Base-by-base conservation (phyloP, 257 asterid species). In the Rubia yunnanensis region DNA sequence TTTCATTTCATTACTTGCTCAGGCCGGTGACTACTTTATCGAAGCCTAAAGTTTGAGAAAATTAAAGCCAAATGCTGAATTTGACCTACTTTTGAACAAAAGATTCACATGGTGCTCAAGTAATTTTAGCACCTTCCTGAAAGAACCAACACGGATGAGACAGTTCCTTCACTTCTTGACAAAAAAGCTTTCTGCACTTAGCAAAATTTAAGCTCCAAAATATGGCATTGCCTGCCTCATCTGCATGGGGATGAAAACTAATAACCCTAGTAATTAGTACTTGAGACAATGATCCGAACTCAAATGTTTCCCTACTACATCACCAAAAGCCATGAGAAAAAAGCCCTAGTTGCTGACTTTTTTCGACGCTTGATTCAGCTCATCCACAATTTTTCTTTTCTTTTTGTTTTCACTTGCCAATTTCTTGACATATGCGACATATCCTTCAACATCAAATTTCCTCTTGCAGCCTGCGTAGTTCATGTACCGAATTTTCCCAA, bases 381-480 rank as follows among this genome's bases (percentile, higher is more conserved):
- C 22, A 11, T 60, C 66, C 76, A 79, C 87, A n/a, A 81, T 91
- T 77, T 89, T 92, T 71, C 99, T 79, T 80, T 92, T 92, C 88
- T 86, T 87, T n/a, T n/a, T n/a, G 72, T 72, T 74, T 66, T 86
- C 94, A 17, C 94, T 83, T 2, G 80, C 91, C 23, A 88, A 23
- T 76, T 72, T 85, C 84, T 88, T 90, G 10, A 88, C 75, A 49
- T 88, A 82, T 4, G 95, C 76, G 60, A 88, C 80, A 50, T 90
- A 94, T 59, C 94, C 91, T 30, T 94, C 97, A 1, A 88, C 96
- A 28, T 94, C 86, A 23, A 94, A 94, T 65, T 94, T 94, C 70
- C 96, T 88, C 84, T 88, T 90, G 92, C 99, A 94, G 1, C 99
- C 97, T 3, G 90, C 92, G 14, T 86, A 83, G 71, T 94, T 94